phyloP scores from a whole-genome alignment of 83 land plant species.

The Picea engelmannii region DNA sequence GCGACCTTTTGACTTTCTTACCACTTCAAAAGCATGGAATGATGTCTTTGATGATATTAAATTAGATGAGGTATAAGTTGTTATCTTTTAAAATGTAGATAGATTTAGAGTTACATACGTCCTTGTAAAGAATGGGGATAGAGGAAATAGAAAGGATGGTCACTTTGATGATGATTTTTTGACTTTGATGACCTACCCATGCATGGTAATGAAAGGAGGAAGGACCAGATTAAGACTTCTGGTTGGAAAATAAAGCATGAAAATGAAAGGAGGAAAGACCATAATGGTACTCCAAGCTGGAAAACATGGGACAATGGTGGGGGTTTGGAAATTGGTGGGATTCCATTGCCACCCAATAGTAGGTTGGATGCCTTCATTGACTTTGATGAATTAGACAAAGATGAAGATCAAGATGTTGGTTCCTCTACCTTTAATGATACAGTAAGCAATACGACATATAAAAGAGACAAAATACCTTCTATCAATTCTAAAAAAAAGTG shows the following conservation, averaged over 20 bases:
- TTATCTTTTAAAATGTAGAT: constrained; percentile 69
- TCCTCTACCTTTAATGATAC: background rate
- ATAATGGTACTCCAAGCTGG: too few species aligned
- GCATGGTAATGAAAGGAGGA: constrained; percentile 1
- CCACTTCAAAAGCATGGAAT: constrained; percentile 57
- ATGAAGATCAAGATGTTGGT: background rate
- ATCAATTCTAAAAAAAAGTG: too few species aligned
- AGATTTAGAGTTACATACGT: constrained; percentile 21
- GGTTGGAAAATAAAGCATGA: background rate
- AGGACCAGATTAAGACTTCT: constrained; percentile 1
- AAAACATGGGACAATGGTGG: too few species aligned
- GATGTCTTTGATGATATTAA: constrained; percentile 71
- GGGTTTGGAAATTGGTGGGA: background rate
- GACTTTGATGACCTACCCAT: constrained; percentile 1
- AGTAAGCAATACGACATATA: background rate
- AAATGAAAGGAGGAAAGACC: too few species aligned
- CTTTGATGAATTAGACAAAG: constrained; percentile 27
- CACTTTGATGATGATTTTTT: constrained; percentile 20
- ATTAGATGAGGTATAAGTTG: constrained; percentile 75
- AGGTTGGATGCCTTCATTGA: constrained; percentile 22
- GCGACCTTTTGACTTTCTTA: constrained; percentile 20
- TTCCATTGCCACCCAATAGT: constrained; percentile 17
- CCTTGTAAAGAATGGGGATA: constrained; percentile 5
- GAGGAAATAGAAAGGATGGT: constrained; percentile 21
- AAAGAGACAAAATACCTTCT: too few species aligned